Conservation (phyloP, 139 green algal species). For the Coelastrella sp. region DNA sequence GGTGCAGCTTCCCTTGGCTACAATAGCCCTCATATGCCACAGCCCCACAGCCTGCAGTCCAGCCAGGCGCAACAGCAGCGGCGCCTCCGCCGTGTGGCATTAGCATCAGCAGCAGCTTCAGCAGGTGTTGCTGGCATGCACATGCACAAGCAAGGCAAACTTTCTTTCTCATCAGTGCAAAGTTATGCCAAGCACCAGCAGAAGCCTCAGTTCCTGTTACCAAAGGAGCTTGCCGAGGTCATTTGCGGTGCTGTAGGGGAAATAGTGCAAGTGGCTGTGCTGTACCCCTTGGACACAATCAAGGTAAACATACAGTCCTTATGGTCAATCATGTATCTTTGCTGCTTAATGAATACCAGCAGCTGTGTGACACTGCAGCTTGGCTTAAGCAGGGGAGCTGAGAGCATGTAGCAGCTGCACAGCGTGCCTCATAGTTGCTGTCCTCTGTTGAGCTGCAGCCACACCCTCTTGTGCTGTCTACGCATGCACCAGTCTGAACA, state of each 20-base stretch:
- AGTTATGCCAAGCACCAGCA: slow-evolving; percentile 13
- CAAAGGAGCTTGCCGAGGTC: slow-evolving; percentile 10
- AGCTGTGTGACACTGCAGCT: background rate
- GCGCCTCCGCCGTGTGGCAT: background rate
- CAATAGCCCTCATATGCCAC: background rate
- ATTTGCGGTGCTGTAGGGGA: slow-evolving; percentile 42
- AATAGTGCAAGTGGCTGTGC: slow-evolving; percentile 36
- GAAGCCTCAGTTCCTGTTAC: slow-evolving; percentile 5
- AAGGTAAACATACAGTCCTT: slow-evolving; percentile 37
- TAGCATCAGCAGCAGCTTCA: slow-evolving; percentile 27
- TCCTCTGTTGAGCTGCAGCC: background rate
- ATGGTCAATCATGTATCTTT: background rate
- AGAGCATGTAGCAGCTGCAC: no score
- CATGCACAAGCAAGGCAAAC: background rate
- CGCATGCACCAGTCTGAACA: no score
- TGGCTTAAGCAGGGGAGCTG: background rate
- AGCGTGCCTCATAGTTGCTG: background rate
- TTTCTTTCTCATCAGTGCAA: background rate
- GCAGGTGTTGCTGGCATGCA: slow-evolving; percentile 11
- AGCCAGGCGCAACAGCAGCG: background rate
- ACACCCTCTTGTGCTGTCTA: no score
- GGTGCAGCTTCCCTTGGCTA: background rate
- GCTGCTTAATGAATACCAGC: background rate
- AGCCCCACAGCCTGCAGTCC: background rate
- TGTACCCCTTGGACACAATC: slow-evolving; percentile 42